Percentiles rank a stretch among this genome's conserved stretches.
Conservation (phyloP, 1,284 basidiomycete species). For the Naganishia sp. region DNA sequence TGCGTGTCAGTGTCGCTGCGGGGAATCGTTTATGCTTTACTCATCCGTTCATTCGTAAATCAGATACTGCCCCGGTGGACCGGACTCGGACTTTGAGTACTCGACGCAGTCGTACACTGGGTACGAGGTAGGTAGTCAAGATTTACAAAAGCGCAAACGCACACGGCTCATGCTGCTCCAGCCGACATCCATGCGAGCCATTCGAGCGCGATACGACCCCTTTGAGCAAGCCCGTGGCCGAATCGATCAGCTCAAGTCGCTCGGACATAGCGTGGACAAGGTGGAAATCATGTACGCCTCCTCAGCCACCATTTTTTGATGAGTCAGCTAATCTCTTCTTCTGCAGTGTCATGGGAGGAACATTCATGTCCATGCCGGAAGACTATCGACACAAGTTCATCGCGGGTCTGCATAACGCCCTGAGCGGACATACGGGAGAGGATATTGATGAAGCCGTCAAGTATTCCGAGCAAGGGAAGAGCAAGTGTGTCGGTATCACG, state of each 20-base stretch:
- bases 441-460: slow-evolving; percentile 98
- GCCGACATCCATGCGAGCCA: slow-evolving; percentile 98
- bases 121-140: slow-evolving; percentile 63
- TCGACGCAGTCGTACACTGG: slow-evolving; percentile 98
- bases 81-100: slow-evolving; percentile 99
- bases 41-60: slow-evolving; percentile 22
- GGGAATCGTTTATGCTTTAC: slow-evolving; percentile 2
- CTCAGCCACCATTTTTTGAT: neutral
- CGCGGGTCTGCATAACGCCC: slow-evolving; percentile 93
- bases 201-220: slow-evolving; percentile 95
- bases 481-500: slow-evolving; percentile 98
- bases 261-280: slow-evolving; percentile 98
- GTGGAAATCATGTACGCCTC: slow-evolving; percentile 81
- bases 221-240: slow-evolving; percentile 96
- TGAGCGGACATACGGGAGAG: slow-evolving; percentile 89
- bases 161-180: slow-evolving; percentile 33
- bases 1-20: slow-evolving; percentile 70
- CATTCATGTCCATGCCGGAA: slow-evolving; percentile 99
- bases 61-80: slow-evolving; percentile 98
- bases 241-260: slow-evolving; percentile 89
- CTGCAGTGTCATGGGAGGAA: slow-evolving; percentile 86
- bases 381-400: slow-evolving; percentile 92
- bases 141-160: neutral
- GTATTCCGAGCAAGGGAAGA: slow-evolving; percentile 94
- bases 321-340: neutral